Base-by-base conservation (phyloP, 345 rosid genomes). In the Draba incana region DNA sequence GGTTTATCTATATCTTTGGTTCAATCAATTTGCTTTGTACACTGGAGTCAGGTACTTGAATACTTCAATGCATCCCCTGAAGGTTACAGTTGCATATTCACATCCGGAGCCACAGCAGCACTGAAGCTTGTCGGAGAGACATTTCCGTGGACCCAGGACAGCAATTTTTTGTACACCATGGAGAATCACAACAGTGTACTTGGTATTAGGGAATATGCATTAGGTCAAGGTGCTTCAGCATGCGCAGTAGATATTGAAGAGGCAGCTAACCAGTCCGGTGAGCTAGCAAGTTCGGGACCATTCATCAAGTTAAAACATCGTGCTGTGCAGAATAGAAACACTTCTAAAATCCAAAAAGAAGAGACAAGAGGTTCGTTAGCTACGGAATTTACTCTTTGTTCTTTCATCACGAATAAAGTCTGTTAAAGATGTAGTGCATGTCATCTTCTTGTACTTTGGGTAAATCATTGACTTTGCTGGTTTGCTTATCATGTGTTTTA, bases 201-300 rank as follows among this genome's bases (percentile, higher is more conserved):
- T 69, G 99, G 99, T 68, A 89, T 94, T 55, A 84, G 99, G 83
- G 97, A 93, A 94, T 93, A 93, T 88, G 97, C 97, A 71, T 89
- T 94, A 57, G 76, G 69, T 63, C 78, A 78, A 79, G 97, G 97
- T 54, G 91, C 89, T 78, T 81, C 91, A 67, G 89, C 92, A 31
- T 80, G 84, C 83, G 97, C 96, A 10, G 75, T 88, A 43, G 97
- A 94, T 80, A 68, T 88, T 69, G 88, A 82, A 63, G 85, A 88
- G 62, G 52, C 70, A 61, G 59, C 45, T 62, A 62, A 70, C 55
- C 49, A 55, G 39, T 52, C 59, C 23, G 73, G 70, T 47, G 72
- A 42, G 56, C 64, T 81, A 12, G 27, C 50, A 66, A 67, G 77
- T 65, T 45, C 73, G n/a, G 49, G 37, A 63, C 11, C 74, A 42